Conservation (phyloP, 345 rosid genomes). For the Rhodamnia rubescens region DNA sequence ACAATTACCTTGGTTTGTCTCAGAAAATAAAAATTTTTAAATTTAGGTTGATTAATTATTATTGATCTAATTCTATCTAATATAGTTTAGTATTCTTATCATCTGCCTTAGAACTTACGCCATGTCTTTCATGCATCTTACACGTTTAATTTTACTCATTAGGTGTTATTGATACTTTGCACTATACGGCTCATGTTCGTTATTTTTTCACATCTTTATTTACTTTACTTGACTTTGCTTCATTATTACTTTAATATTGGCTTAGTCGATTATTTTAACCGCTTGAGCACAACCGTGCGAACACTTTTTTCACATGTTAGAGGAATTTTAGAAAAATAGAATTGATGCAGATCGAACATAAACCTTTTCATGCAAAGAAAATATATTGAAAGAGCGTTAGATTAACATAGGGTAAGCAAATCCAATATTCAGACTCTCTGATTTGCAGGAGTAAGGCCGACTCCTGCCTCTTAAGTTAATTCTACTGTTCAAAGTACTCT, state of each 20-base stretch:
- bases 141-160: neutral
- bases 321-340: neutral
- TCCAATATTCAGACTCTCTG: neutral
- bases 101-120: neutral
- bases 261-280: no score
- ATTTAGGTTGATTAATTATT: neutral
- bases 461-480: neutral
- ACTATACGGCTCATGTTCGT: neutral
- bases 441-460: neutral
- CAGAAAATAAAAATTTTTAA: no score
- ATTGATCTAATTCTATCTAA: neutral
- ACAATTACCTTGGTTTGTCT: no score
- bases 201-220: neutral
- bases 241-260: neutral
- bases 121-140: neutral
- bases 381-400: no score
- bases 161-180: neutral
- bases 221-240: neutral
- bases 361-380: neutral
- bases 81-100: neutral
- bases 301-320: neutral
- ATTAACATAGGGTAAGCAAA: no score
- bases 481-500: neutral
- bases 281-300: neutral
- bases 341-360: neutral